Evolutionary conservation across 192 early-diverging fungal genomes (phyloP), one percentile per base, ranked within the genome.

Genomic region (Coemansia sp.): DNA sequence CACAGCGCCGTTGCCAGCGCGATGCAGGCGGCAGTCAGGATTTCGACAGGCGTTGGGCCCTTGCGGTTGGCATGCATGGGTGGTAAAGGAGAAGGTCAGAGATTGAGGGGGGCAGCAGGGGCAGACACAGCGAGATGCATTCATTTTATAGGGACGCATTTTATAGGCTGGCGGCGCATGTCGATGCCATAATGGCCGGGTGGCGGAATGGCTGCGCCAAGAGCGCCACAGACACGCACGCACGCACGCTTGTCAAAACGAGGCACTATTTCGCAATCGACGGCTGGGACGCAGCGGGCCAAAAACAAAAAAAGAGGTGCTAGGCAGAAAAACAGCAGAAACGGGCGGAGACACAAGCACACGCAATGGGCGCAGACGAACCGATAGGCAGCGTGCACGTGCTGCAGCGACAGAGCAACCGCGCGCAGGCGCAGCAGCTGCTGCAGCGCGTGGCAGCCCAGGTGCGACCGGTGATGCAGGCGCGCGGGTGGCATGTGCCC

Each of bases 391-490:
- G 62, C 25, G 51, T 67, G 57, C 54, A 61, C 13, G 69, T 46
- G 18, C 66, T 78, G 2, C 61, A 71, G 55, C 61, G 66, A 27
- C 65, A 53, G 33, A 43, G 53, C 13, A 33, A 61, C 15, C 6
- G 53, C 0, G 48, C 51, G 14, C 27, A 44, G 18, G 75, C 75
- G 9, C 53, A 57, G 24, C 17, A 11, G 39, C 61, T 71, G 45
- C 59, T 78, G n/a, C 69, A 66, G 11, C 65, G 66, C 15, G 40
- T 71, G 1, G 46, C 62, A 3, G 68, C 75, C 3, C 65, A 67
- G 37, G 68, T 71, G 19, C 64, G 61, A 18, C 69, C 75, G n/a
- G 51, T 71, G 18, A 78, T 78, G 75, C 39, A 48, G n/a, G 39
- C 30, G 33, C 75, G 69, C 51, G 46, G 59, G 2, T 78, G 75